Conservation (phyloP, 2,329 filamentous ascomycete genomes). For the Nothomitra cinnamomea region DNA sequence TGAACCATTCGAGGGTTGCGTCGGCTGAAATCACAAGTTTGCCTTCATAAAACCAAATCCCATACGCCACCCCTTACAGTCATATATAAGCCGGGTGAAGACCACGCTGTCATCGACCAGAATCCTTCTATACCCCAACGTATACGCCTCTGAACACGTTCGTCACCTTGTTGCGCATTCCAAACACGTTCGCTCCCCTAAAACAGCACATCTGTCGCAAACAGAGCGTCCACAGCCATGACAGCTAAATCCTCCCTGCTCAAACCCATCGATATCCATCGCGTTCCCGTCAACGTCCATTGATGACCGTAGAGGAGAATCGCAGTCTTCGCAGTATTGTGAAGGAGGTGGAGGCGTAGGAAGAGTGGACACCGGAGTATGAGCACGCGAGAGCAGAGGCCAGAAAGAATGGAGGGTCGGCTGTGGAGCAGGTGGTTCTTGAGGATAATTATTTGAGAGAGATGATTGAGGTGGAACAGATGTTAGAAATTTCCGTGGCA, state of each 20-base stretch:
- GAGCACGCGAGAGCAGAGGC: background rate
- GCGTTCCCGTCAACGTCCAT: background rate
- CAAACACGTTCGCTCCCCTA: conserved; percentile 2
- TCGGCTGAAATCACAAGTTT: too few relatives aligned
- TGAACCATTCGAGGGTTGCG: too few relatives aligned
- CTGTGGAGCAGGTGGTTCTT: background rate
- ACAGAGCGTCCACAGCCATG: background rate
- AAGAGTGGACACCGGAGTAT: background rate
- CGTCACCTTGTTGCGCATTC: background rate
- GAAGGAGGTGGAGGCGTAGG: background rate
- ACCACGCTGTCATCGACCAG: too few relatives aligned
- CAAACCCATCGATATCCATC: background rate
- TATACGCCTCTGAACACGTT: background rate
- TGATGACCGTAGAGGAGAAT: background rate
- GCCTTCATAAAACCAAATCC: too few relatives aligned
- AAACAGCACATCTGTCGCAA: conserved; percentile 2
- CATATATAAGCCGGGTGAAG: too few relatives aligned
- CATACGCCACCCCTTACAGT: too few relatives aligned
- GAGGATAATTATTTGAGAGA: background rate
- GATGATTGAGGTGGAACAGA: background rate
- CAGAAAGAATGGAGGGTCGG: conserved; percentile 3
- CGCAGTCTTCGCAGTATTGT: conserved; percentile 3
- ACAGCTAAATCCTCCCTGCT: background rate
- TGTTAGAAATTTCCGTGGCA: background rate
- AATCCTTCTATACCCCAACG: too few relatives aligned